Evolutionary conservation across 805 yeast species (phyloP), one percentile per base, ranked within the genome.

Genomic region (Torulaspora quercuum): DNA sequence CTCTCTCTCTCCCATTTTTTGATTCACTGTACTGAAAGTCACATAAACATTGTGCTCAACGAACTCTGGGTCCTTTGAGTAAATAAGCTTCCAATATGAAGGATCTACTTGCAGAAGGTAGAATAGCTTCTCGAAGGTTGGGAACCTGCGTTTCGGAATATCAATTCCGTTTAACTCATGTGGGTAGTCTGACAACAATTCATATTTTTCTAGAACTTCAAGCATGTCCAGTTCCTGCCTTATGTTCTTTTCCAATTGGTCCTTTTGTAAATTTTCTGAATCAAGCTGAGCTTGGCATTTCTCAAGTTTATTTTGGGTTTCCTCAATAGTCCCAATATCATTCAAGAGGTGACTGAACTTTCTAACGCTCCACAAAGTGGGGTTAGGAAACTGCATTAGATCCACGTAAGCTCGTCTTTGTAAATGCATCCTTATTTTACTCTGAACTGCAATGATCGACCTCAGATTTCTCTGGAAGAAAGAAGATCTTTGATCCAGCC

Each of bases 61-160:
- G 45, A 57, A 57, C 2, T 38, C 45, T n/a, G 53, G 54, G 25
- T 64, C 60, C 7, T 59, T 49, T 10, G 65, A 57, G 37, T 77
- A 73, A 22, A 86, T 58, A 9, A 76, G 63, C 2, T 78, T 68
- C 53, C 89, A 70, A 52, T 90, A 90, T 1, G 60, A 57, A 0
- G 95, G 84, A 50, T 85, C 86, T 0, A 95, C 83, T 57, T 92
- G 97, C 28, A 92, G 59, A 16, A 90, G 63, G 53, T 82, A 92
- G 48, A 92, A 80, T 34, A 90, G 54, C 14, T 84, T 82, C 49
- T 82, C 95, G 59, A 82, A 84, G 5, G 52, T 47, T 24, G 55
- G 52, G 32, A 46, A 45, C 18, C 38, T 44, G 9, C 47, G 39
- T 7, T 35, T 35, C 1, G 57, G 48, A 11, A 44, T 33, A n/a